phyloP scores from a whole-genome alignment of 2,329 filamentous ascomycete genomes.

The Hypoxylon sp. region DNA sequence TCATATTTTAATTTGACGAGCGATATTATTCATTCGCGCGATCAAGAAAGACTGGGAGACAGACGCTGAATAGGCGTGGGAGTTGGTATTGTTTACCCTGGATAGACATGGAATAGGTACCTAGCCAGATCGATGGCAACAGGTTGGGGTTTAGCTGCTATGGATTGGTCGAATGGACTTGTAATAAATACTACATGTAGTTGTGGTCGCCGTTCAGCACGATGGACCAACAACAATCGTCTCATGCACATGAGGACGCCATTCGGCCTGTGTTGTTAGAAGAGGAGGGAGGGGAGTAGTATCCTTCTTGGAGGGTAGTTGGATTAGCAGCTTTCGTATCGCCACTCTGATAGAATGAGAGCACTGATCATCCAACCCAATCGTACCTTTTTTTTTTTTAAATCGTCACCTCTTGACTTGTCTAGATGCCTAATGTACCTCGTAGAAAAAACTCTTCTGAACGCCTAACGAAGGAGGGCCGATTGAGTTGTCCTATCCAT shows the following conservation, averaged over 20 bases:
- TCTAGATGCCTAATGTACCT: no score
- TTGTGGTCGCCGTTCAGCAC: no score
- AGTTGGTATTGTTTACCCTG: slow-evolving; percentile 22
- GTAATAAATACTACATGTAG: no score
- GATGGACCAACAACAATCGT: slow-evolving; percentile 7
- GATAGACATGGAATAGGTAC: slow-evolving; percentile 11
- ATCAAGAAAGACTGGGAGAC: slow-evolving; percentile 1
- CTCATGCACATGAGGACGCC: slow-evolving; percentile 7
- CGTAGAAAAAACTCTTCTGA: no score
- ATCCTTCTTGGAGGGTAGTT: slow-evolving; percentile 19
- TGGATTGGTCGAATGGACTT: no score
- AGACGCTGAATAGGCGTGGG: slow-evolving; percentile 1
- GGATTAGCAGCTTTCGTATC: slow-evolving; percentile 30
- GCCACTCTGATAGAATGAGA: slow-evolving; percentile 31
- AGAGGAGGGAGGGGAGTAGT: slow-evolving; percentile 10
- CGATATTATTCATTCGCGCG: neutral
- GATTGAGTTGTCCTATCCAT: no score
- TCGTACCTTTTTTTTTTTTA: neutral
- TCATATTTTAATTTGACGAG: slow-evolving; percentile 23
- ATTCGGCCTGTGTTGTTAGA: slow-evolving; percentile 6
- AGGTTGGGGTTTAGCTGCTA: no score
- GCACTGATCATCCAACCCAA: slow-evolving; percentile 23
- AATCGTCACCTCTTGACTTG: no score
- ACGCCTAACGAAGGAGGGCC: no score
- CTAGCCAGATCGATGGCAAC: slow-evolving; percentile 22